phyloP scores from a whole-genome alignment of 148 eudicot genomes.

The Heliosperma pusillum region DNA sequence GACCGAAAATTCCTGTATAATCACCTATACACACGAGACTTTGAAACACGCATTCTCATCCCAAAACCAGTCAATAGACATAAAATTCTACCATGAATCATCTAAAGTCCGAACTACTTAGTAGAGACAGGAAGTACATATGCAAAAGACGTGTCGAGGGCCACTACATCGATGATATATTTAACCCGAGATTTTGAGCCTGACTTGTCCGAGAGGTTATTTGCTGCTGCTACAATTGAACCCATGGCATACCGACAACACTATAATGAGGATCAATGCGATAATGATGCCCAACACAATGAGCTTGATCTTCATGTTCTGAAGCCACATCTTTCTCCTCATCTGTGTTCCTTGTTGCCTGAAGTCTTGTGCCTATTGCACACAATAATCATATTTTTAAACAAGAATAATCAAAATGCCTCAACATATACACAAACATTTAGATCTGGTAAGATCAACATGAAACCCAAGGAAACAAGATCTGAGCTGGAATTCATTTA shows the following conservation, averaged over 20 bases:
- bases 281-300: conserved; percentile 49
- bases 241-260: conserved; percentile 47
- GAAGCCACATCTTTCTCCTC: conserved; percentile 58
- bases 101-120: conserved; percentile 28
- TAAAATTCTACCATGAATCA: conserved; percentile 31
- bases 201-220: conserved; percentile 14
- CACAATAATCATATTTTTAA: not conserved
- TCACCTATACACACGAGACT: conserved; percentile 36
- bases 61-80: conserved; percentile 30
- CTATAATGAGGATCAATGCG: conserved; percentile 49
- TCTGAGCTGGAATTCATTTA: too few relatives aligned
- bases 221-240: conserved; percentile 31
- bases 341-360: conserved; percentile 43
- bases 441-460: not conserved
- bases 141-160: conserved; percentile 21
- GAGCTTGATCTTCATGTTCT: conserved; percentile 55
- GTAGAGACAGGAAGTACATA: conserved; percentile 26
- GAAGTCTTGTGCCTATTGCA: conserved; percentile 44
- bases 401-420: not conserved
- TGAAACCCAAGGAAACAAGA: too few relatives aligned
- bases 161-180: conserved; percentile 24
- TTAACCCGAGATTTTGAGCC: conserved; percentile 17
- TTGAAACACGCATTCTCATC: conserved; percentile 30
- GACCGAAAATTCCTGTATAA: conserved; percentile 6
- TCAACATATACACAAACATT: not conserved